A percentile compares a stretch with the other conserved stretches of the same genome.
Conservation (phyloP, 306 rosid genomes). For the Cucumis sativus region DNA sequence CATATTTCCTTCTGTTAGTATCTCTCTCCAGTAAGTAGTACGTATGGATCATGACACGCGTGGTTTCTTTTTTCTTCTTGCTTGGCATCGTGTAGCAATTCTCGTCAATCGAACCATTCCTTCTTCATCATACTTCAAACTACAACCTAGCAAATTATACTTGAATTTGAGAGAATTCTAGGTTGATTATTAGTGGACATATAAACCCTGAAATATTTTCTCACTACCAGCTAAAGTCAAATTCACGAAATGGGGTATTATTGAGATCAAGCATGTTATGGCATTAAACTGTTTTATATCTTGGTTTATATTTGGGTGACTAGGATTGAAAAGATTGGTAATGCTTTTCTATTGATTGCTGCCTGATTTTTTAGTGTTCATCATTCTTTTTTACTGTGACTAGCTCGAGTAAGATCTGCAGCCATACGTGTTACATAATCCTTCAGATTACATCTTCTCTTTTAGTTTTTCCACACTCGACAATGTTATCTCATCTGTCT, state of each 20-base stretch:
- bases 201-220: background rate
- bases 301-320: background rate
- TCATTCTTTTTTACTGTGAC: background rate
- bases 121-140: background rate
- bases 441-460: background rate
- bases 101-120: background rate
- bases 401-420: background rate
- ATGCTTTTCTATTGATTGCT: background rate
- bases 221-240: background rate
- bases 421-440: background rate
- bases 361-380: background rate
- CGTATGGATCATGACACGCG: background rate
- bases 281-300: background rate
- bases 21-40: background rate
- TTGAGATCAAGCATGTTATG: background rate
- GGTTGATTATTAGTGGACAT: background rate
- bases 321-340: background rate
- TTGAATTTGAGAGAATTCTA: background rate
- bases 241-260: background rate
- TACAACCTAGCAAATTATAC: background rate
- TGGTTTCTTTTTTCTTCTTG: background rate
- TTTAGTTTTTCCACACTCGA: background rate
- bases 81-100: background rate
- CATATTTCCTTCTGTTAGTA: background rate
- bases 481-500: constrained; percentile 14